Base-by-base conservation (phyloP, 2,329 filamentous ascomycete genomes). In the Samsoniella hepiali region DNA sequence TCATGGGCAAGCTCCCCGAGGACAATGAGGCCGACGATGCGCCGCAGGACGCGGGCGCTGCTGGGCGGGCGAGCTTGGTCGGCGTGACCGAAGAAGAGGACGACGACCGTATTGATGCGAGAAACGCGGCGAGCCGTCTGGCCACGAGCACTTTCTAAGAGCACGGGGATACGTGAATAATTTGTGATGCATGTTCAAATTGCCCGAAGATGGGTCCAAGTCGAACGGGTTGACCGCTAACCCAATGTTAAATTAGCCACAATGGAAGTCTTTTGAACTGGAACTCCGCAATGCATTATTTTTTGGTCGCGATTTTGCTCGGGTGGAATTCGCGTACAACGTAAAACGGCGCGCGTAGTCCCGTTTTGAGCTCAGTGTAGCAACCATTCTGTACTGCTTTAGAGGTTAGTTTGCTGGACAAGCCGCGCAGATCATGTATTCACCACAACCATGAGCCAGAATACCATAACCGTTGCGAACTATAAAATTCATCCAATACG, bases 41-140 rank as follows among this genome's bases (percentile, higher is more conserved):
- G 64, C 64, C 76, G 63, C 76, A 74, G 57, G 77, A 78, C 63
- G 68, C 70, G 66, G 72, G 75, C 44, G 75, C 77, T 58, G 73
- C 79, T 64, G 77, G 71, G 57, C 72, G 79, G 54, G 79, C 81
- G 31, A 83, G 82, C 66, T 74, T 91, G 68, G 80, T 82, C 64
- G 85, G 85, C 29, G 76, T 90, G 56, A 81, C 83, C 65, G 91
- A 94, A 72, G 91, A 96, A 72, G 94, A 93, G 67, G 91, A 97
- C 71, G 93, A 97, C 71, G 95, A 99, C 76, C 85, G 93, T 62
- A 88, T 99, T 65, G 95, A 99, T 82, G 95, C 95, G 49, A 87
- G 91, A 76, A 99, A 98, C 78, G 95, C 95, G 60, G 95, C 95
- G 42, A 97, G 91, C 77, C 86, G 95, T 72, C 81, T 99, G 79